These are phyloP conservation scores for Phyllosticta paracitricarpa DNA, from an alignment of 2,329 filamentous ascomycete species.

Conservation along the genomic window DNA sequence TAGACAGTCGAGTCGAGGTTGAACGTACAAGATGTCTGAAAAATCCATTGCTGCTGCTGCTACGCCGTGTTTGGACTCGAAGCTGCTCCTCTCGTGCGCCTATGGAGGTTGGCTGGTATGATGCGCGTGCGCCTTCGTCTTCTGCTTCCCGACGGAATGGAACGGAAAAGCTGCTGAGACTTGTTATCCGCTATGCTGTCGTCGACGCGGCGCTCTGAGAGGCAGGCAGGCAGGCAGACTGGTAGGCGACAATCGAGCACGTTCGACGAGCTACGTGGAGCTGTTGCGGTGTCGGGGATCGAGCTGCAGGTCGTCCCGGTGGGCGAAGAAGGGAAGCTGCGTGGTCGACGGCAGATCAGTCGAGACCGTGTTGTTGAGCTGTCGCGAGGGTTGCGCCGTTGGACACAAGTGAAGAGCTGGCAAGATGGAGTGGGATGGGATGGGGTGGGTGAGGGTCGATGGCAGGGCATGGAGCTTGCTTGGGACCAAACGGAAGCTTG, in stretches of 20 bases:
- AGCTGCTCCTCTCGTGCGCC: conserved; percentile 23
- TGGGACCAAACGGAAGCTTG: no score
- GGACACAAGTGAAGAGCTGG: no score
- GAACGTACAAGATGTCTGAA: conserved; percentile 78
- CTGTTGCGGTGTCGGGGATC: neutral
- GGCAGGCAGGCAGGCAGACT: no score
- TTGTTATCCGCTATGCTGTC: conserved; percentile 5
- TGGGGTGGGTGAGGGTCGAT: no score
- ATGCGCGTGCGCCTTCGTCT: neutral
- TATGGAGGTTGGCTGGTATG: neutral
- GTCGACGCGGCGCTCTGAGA: neutral
- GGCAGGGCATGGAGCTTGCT: no score
- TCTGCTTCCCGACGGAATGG: neutral
- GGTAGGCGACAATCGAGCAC: neutral
- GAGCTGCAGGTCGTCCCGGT: neutral
- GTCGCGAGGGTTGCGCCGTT: no score
- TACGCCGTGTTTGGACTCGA: conserved; percentile 20
- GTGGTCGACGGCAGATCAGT: neutral
- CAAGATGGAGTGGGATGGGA: no score
- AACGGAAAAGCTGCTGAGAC: conserved; percentile 13
- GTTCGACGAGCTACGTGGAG: neutral
- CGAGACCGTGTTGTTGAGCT: neutral
- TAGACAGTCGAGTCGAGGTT: neutral
- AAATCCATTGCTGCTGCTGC: conserved; percentile 60
- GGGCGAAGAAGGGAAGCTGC: neutral